Evolutionary conservation across 768 basidiomycete species (phyloP), one percentile per base, ranked within the genome.

Genomic region (Lactifluus pinguis): DNA sequence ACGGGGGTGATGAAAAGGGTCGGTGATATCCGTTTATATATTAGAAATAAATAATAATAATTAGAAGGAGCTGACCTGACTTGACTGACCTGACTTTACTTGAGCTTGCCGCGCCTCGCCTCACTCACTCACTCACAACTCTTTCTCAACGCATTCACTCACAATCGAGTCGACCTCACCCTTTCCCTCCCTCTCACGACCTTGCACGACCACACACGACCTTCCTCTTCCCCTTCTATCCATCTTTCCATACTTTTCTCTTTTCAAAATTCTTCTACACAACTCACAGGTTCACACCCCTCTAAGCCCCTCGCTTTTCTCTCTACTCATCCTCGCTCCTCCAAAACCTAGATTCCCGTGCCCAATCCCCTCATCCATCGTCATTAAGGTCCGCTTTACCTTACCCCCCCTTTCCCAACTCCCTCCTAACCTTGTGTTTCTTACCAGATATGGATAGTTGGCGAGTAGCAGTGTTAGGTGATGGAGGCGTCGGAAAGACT

Each of bases 401-500:
- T 0, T 34, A 14, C 25, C 0, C 54, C 44, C 39, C 10, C 42
- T 19, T 36, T 38, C 62, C 19, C 17, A 36, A 30, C 19, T 11
- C 29, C 53, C 36, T 41, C 52, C 62, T 59, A 36, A 64, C 49
- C 42, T 36, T 47, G 32, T 59, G 30, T 29, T 59, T 45, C 59
- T 53, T 44, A 13, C 55, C 65, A 79, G 76, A 79, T 74, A 92
- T 93, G 91, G 91, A 93, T 78, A 87, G 86, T 73, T 93, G 91
- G 91, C 87, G 92, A 79, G 88, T 97, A 68, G 92, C 94, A 64
- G 92, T 97, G 67, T 82, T 97, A 61, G 94, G 94, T 66, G 94
- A 98, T 76, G 94, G 94, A 75, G 94, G 94, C 76, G 94, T 98
- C 51, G 94, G 94, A 60, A 98, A 98, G 80, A 97, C 94, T 61